A percentile compares a stretch with the other conserved stretches of the same genome.
Conservation (phyloP, 768 basidiomycete species). For the Termitomyces sp. region DNA sequence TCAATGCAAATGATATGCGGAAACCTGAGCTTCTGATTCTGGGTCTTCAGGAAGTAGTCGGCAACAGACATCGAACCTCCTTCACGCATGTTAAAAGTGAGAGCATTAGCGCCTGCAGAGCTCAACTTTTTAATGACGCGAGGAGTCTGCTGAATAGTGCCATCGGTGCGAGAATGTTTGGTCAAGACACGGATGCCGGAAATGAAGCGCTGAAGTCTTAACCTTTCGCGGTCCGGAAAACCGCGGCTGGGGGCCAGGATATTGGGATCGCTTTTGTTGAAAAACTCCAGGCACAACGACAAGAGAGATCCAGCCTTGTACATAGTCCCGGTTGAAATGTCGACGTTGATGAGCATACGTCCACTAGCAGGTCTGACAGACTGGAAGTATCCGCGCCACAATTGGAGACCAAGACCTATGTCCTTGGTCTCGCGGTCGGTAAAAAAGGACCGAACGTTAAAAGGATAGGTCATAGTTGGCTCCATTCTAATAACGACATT, state of each 20-base stretch:
- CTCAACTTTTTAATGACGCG: conserved; percentile 62
- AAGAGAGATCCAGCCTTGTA: conserved; percentile 55
- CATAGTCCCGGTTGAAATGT: conserved; percentile 71
- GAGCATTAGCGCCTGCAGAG: conserved; percentile 41
- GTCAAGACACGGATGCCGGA: conserved; percentile 46
- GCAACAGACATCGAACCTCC: conserved; percentile 54
- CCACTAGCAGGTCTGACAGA: conserved; percentile 60
- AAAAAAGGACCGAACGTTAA: conserved; percentile 71
- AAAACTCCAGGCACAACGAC: conserved; percentile 44
- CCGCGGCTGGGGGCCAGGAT: conserved; percentile 33
- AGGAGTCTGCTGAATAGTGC: conserved; percentile 29
- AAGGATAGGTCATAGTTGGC: conserved; percentile 58
- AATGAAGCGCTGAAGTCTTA: conserved; percentile 52
- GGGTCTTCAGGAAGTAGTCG: conserved; percentile 47
- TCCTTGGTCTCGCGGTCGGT: conserved; percentile 49
- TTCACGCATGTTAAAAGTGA: conserved; percentile 52
- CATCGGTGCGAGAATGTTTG: conserved; percentile 25
- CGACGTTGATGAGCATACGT: conserved; percentile 58
- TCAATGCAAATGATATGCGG: conserved; percentile 67
- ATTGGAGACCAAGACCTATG: conserved; percentile 43
- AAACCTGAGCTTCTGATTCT: conserved; percentile 48
- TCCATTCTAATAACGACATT: conserved; percentile 73
- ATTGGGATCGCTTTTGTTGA: conserved; percentile 28
- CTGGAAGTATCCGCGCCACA: conserved; percentile 76
- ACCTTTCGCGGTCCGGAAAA: conserved; percentile 51